Percentiles rank a stretch among this genome's conserved stretches.
phyloP scores from a whole-genome alignment of 257 asterid genomes.

The Fraxinus anomala region DNA sequence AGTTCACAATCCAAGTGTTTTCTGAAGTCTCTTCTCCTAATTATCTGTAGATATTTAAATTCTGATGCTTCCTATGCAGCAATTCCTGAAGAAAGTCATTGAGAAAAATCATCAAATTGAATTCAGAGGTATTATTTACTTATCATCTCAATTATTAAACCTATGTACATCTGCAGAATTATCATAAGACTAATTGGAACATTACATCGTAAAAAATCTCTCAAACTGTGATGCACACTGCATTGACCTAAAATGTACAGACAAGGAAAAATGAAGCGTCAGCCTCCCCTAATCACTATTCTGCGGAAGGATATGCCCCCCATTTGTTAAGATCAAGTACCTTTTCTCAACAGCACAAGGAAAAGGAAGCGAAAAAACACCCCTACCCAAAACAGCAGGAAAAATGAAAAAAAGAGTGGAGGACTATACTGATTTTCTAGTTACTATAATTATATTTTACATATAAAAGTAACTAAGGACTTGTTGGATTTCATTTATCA shows the following conservation, averaged over 20 bases:
- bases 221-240: neutral
- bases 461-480: neutral
- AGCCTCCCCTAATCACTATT: neutral
- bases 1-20: conserved; percentile 45
- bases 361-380: no score
- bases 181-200: neutral
- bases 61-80: conserved; percentile 66
- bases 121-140: neutral
- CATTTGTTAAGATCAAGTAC: neutral
- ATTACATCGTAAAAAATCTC: neutral
- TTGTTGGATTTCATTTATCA: no score
- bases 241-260: neutral
- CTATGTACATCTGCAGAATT: neutral
- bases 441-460: no score
- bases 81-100: conserved; percentile 56
- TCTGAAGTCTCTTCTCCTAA: conserved; percentile 56
- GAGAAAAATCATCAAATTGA: conserved; percentile 18
- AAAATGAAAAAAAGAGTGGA: neutral
- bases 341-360: neutral
- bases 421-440: neutral
- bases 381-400: neutral
- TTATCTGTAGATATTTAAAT: conserved; percentile 48
- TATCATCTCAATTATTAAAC: neutral
- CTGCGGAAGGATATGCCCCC: conserved; percentile 18
- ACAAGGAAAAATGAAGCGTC: neutral